Evolutionary conservation across 352 stramenopile genomes (phyloP), one percentile per base, ranked within the genome.

Genomic region (Phytopythium sindhum): DNA sequence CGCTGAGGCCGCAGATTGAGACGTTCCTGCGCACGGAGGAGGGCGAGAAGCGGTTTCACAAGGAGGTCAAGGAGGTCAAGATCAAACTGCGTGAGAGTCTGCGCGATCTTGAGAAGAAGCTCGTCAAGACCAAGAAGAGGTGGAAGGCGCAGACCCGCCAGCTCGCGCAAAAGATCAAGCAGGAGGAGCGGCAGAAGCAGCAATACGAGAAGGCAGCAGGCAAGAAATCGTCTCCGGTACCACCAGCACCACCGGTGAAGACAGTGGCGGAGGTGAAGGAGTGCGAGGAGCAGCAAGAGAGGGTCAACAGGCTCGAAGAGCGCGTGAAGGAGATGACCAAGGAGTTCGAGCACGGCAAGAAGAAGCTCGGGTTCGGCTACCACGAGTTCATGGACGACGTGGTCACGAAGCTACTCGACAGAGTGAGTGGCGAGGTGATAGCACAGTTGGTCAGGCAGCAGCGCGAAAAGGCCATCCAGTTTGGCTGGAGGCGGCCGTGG

Each of bases 31-130:
- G 72, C 48, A 90, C 80, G 6, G 41, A 66, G 2, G 78, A 91
- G 33, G 78, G 80, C 35, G 70, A 89, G 44, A 89, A 89, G 66
- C 72, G 77, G 15, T 91, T 93, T 64, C 77, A 83, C 24, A 69
- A 67, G 10, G 82, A 93, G 58, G 76, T 93, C 6, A 63, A 66
- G 62, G 33, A 58, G 9, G 71, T 81, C 29, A 90, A 90, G 45
- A 68, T 68, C 21, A 50, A 57, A 11, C 60, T 91, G n/a, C 71
- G 79, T 0, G 29, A 44, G 1, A 68, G 84, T 28, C 68, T 90
- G 39, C 70, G 64, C 9, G 64, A 33, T 5, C 66, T 86, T 11
- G 75, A 84, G 57, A 73, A 76, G 58, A 75, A 80, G 41, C 61
- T 85, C 10, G 69, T 66, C 28, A 62, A 59, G 21, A 66, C 75